Conservation (phyloP, 257 asterid species). For the Scutellaria galericulata region DNA sequence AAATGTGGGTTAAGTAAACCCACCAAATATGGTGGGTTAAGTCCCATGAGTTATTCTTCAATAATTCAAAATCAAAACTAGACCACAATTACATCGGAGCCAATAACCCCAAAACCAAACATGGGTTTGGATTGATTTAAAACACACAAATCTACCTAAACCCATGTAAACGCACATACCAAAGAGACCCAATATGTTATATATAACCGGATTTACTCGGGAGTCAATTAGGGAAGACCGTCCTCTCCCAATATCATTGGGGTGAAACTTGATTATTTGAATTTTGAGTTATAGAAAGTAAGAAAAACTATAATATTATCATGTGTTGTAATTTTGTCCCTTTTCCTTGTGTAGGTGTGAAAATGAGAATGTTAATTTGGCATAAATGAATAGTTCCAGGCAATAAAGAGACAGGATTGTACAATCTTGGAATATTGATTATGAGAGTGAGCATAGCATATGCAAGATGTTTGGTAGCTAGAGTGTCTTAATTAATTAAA, state of each 20-base stretch:
- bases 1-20: no score
- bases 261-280: background rate
- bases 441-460: slow-evolving; percentile 15
- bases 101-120: no score
- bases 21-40: no score
- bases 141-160: no score
- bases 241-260: background rate
- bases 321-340: slow-evolving; percentile 24
- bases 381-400: slow-evolving; percentile 21
- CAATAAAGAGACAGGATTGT: background rate
- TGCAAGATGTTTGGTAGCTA: slow-evolving; percentile 18
- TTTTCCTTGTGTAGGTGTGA: slow-evolving; percentile 34
- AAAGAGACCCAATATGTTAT: no score
- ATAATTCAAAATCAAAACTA: no score
- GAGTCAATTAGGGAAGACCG: no score
- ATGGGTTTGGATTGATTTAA: no score
- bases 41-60: no score
- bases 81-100: no score
- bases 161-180: no score
- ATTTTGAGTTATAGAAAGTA: background rate
- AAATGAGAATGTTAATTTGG: slow-evolving; percentile 37
- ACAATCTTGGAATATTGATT: background rate
- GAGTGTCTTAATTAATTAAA: background rate
- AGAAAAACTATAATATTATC: background rate
- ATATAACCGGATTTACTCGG: no score